Evolutionary conservation across 768 basidiomycete species (phyloP), one percentile per base, ranked within the genome.

Genomic region (Pilatotrama ljubarskyi): DNA sequence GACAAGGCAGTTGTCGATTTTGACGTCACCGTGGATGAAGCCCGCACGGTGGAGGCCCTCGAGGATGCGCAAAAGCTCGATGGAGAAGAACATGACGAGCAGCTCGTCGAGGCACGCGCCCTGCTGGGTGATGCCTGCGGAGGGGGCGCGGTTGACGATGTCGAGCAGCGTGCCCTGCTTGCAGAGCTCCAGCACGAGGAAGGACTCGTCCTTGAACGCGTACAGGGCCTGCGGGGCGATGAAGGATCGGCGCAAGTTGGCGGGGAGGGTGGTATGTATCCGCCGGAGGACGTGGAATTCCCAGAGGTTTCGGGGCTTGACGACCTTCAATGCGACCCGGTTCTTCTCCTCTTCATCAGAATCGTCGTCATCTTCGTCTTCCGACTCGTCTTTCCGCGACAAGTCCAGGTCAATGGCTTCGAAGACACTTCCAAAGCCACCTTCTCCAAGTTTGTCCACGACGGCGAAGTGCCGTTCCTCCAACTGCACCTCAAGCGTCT

Each of bases 1-100:
- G 9, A 98, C 78, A n/a, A 99, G 82, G 71, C 95, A 97, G 75
- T 99, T 99, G 76, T 99, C 97, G 72, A 98, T 97, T 79, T 99
- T 99, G 63, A 99, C 82, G 75, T 99, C 97, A 32, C 97, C 96
- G 68, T 99, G 97, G 66, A 99, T 91, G 76, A 98, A 92, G 11
- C 93, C 92, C 0, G 81, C 77, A 15, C 69, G 57, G 72, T 98
- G 97, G 71, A 98, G 83, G 17, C 81, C 86, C 69, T 95, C 94
- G 42, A 98, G 74, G 10, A 91, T 75, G 25, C 87, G 87, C 38
- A 98, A 74, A 6, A 98, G 83, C 73, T 98, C 97, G 68, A 96
- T 82, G 24, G 90, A 81, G 82, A 98, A 99, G 82, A 98, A 99
- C 71, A 96, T 83, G 43, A 93, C 94, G 53, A 98, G 81, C 4